These are phyloP conservation scores for Teunomyces gatunensis DNA, from an alignment of 805 yeast species.

Conservation along the genomic window DNA sequence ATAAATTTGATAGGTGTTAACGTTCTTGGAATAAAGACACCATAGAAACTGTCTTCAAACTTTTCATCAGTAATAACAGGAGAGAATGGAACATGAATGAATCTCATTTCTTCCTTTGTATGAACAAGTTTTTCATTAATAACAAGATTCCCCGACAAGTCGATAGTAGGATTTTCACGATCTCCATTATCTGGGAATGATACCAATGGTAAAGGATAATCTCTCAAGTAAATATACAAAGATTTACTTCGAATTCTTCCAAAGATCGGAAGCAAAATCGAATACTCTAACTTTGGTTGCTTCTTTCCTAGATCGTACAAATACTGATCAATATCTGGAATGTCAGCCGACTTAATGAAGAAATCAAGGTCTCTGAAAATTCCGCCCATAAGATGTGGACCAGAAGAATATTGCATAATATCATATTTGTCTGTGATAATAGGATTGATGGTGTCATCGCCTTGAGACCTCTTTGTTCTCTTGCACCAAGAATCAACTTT, in stretches of 20 bases:
- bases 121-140: constrained; percentile 55
- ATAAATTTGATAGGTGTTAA: constrained; percentile 60
- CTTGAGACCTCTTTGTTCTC: constrained; percentile 31
- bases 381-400: constrained; percentile 32
- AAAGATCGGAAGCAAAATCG: constrained; percentile 52
- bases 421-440: constrained; percentile 31
- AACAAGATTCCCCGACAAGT: constrained; percentile 45
- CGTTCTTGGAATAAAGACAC: constrained; percentile 58
- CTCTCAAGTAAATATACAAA: constrained; percentile 47
- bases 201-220: constrained; percentile 57
- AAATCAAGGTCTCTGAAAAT: constrained; percentile 31
- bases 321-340: constrained; percentile 37
- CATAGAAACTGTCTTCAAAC: constrained; percentile 50
- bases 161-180: constrained; percentile 24
- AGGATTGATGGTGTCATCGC: constrained; percentile 29
- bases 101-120: constrained; percentile 43
- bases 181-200: constrained; percentile 42
- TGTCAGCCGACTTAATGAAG: constrained; percentile 22
- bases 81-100: constrained; percentile 57
- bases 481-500: constrained; percentile 25
- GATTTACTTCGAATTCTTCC: constrained; percentile 43
- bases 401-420: constrained; percentile 32
- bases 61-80: constrained; percentile 43
- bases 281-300: constrained; percentile 54
- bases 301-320: constrained; percentile 40